Evolutionary conservation across 176 grass and related monocot genomes (phyloP), one percentile per base, ranked within the genome.

Genomic region (Areca catechu): DNA sequence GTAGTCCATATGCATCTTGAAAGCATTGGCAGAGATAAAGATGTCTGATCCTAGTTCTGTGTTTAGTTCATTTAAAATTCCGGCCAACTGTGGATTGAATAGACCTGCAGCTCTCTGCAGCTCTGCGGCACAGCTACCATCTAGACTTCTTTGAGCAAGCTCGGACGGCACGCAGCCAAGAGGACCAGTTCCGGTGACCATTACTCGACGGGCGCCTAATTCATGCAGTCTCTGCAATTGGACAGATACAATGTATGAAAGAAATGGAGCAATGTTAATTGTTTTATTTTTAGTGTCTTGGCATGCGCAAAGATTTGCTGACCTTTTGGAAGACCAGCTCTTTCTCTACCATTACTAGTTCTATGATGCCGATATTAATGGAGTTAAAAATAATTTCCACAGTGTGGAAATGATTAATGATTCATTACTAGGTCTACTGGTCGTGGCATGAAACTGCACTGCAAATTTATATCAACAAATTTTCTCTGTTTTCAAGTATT

Each of bases 131-230:
- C 93, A 97, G 17, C 43, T 20, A 19, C 93, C 93, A 48, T 82
- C 74, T 20, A 57, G 20, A 68, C 93, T 88, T 68, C 85, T 79
- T 21, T 82, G 29, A 22, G 93, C 87, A 7, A 97, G 80, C 83
- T 88, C 93, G 37, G 87, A 80, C 47, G 93, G 93, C 20, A 84
- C 87, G 62, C 93, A 97, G 22, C 93, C 93, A 61, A 91, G 74
- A 53, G 89, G 83, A 27, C 92, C 93, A 4, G 93, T 97, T n/a
- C 93, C 93, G 19, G 93, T 97, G n/a, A 97, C 93, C 22, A 97
- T 49, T 27, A 97, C 72, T 18, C 78, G 83, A 1, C 81, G 80
- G 5, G 75, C 80, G 0, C 87, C 93, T 34, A 85, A 71, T 60
- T 85, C 87, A 69, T 88, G 67, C 63, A 97, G 63, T 53, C 80